A percentile compares a stretch with the other conserved stretches of the same genome.
phyloP scores from a whole-genome alignment of 2,329 filamentous ascomycete genomes.

The Penicillium sclerotigenum region DNA sequence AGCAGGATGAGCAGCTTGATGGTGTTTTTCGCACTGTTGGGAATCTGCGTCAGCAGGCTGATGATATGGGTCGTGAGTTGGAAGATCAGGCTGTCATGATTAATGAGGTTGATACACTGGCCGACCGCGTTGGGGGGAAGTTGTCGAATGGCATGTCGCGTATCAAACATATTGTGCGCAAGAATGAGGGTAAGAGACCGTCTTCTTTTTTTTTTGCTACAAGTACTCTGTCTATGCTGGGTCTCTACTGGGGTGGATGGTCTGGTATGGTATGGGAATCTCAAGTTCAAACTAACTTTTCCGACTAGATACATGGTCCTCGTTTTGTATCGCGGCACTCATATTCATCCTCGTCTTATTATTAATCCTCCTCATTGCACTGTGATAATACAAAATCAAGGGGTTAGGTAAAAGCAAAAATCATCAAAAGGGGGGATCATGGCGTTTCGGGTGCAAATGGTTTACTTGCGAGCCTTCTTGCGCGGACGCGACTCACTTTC shows the following conservation, averaged over 20 bases:
- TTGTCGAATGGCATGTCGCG: constrained; percentile 83
- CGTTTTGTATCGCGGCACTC: constrained; percentile 85
- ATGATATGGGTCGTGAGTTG: constrained; percentile 92
- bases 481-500: constrained; percentile 51
- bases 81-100: constrained; percentile 93
- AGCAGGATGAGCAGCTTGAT: constrained; percentile 91
- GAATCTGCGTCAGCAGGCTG: constrained; percentile 82
- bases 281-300: constrained; percentile 24
- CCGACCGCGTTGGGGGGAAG: constrained; percentile 82
- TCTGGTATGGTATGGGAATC: constrained; percentile 19
- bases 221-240: constrained; percentile 1
- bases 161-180: constrained; percentile 76
- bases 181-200: constrained; percentile 74
- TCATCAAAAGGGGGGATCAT: constrained; percentile 17
- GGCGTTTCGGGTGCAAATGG: constrained; percentile 18
- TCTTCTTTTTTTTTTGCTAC: constrained; percentile 3
- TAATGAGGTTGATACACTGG: constrained; percentile 76
- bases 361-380: constrained; percentile 70
- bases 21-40: constrained; percentile 91
- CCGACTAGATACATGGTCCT: constrained; percentile 63
- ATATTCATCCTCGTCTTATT: constrained; percentile 86
- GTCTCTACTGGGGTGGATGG: constrained; percentile 5
- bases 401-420: constrained; percentile 14
- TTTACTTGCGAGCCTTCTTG: constrained; percentile 42
- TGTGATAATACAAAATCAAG: constrained; percentile 46